Base-by-base conservation (phyloP, 495 filamentous ascomycete genomes). In the Xylaria sp. region DNA sequence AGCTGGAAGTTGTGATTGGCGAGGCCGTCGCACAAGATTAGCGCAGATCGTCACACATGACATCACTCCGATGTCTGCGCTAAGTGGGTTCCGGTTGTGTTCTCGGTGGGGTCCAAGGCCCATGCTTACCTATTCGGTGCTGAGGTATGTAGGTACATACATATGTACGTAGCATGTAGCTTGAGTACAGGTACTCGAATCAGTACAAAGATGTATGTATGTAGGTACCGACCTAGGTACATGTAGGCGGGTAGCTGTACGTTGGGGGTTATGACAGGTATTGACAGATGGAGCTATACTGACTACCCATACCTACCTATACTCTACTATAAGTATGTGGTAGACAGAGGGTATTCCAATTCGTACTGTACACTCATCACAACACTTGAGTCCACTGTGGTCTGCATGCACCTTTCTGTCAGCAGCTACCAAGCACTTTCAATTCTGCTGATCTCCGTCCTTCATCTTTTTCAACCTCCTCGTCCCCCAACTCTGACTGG, bases 11-110 rank as follows among this genome's bases (percentile, higher is more conserved):
- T 48, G 53, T 61, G 66, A 68, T 68, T 68, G 66, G 66, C 53
- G 53, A 55, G 21, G 53, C 24, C 2, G 53, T 61, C 15, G 43
- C 66, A 68, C 53, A 59, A 68, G 41, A 68, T 59, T 68, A 68
- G 66, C 66, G 55, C 29, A 68, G 67, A 69, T 69, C 67, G 33
- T 44, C 57, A 15, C 67, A 26, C 57, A 69, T 69, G 67, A 69
- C 67, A 62, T 69, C 67, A 69, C 55, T 31, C 57, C 43, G 67
- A 41, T 40, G 50, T 33, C 43, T 44, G 62, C 35, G 65, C 48
- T 58, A 53, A 21, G 26, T 67, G 26, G 37, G 7, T 29, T 19
- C 26, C n/a, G 41, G 53, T 24, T 33, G 19, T 59, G 15, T 48
- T n/a, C 19, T 44, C n/a, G 55, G 66, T 61, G 66, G 66, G 64